A percentile compares a stretch with the other conserved stretches of the same genome.
These are phyloP conservation scores for Pseudozyma flocculosa DNA, from an alignment of 1,284 basidiomycete species.

Conservation along the genomic window DNA sequence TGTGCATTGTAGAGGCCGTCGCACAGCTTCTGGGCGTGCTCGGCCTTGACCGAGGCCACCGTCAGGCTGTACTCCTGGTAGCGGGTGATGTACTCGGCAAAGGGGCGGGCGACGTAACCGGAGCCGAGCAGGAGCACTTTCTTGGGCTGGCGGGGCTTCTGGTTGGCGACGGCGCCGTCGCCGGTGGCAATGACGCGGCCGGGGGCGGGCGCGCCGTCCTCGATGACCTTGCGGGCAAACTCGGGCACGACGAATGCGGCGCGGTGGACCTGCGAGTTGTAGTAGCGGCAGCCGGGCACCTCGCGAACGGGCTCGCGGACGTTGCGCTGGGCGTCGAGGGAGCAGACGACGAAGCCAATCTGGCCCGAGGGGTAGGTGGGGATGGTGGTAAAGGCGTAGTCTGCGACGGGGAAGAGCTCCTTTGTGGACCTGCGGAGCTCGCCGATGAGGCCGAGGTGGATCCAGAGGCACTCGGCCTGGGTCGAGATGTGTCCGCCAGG, in stretches of 20 bases:
- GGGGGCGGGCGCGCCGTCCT: constrained; percentile 52
- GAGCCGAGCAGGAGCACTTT: constrained; percentile 90
- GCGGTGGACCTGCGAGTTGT: constrained; percentile 78
- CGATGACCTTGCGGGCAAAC: constrained; percentile 69
- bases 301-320: constrained; percentile 63
- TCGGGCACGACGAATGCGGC: constrained; percentile 88
- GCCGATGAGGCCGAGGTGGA: constrained; percentile 86
- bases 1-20: constrained; percentile 69
- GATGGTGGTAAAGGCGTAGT: constrained; percentile 95
- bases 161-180: constrained; percentile 58
- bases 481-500: constrained; percentile 93
- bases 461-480: constrained; percentile 94
- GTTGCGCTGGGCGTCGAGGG: constrained; percentile 64
- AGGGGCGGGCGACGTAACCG: constrained; percentile 90
- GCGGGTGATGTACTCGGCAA: constrained; percentile 87
- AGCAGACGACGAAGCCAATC: constrained; percentile 92
- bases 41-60: constrained; percentile 61
- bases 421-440: constrained; percentile 74
- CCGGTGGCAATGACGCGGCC: constrained; percentile 60
- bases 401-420: constrained; percentile 77
- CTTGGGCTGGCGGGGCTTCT: constrained; percentile 59
- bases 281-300: constrained; percentile 71
- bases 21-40: constrained; percentile 69
- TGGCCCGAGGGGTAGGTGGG: constrained; percentile 97
- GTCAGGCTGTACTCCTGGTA: constrained; percentile 81